Evolutionary conservation across 495 filamentous ascomycete genomes (phyloP).

Genomic region (Trichoderma asperelloides): DNA sequence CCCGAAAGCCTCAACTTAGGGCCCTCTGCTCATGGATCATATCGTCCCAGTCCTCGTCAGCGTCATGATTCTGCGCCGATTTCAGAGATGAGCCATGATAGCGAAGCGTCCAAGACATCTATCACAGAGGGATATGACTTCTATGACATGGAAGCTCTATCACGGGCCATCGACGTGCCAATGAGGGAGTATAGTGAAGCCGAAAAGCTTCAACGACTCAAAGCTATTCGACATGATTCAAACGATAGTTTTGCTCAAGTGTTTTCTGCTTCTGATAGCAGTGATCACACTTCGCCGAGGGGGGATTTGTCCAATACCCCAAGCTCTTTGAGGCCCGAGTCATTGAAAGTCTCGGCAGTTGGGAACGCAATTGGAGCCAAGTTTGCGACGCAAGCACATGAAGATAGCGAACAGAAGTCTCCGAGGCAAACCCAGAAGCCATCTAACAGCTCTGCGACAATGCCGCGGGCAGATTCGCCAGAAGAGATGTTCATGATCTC

Average conservation of each 20-base stretch:
- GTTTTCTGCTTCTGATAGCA: conserved; percentile 69
- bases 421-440: conserved; percentile 14
- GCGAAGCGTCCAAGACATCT: conserved; percentile 30
- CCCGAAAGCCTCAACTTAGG: conserved; percentile 34
- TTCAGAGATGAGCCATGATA: conserved; percentile 33
- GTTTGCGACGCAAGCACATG: conserved; percentile 28
- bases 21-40: conserved; percentile 24
- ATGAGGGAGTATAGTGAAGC: conserved; percentile 15
- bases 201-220: conserved; percentile 3
- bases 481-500: conserved; percentile 38
- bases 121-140: conserved; percentile 50
- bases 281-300: conserved; percentile 24
- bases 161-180: conserved; percentile 34
- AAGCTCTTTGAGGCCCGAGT: neutral
- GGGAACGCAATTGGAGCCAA: conserved; percentile 22
- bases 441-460: neutral
- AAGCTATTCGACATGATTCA: conserved; percentile 54
- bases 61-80: conserved; percentile 36
- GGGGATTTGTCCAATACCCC: neutral
- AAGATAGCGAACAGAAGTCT: conserved; percentile 23
- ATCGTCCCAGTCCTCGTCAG: conserved; percentile 18
- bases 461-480: conserved; percentile 14
- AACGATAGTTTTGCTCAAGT: conserved; percentile 67
- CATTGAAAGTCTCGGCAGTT: conserved; percentile 9
- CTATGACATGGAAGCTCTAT: conserved; percentile 42